These are phyloP conservation scores for Plectosphaerella plurivora DNA, from an alignment of 2,329 filamentous ascomycete species.

Conservation along the genomic window DNA sequence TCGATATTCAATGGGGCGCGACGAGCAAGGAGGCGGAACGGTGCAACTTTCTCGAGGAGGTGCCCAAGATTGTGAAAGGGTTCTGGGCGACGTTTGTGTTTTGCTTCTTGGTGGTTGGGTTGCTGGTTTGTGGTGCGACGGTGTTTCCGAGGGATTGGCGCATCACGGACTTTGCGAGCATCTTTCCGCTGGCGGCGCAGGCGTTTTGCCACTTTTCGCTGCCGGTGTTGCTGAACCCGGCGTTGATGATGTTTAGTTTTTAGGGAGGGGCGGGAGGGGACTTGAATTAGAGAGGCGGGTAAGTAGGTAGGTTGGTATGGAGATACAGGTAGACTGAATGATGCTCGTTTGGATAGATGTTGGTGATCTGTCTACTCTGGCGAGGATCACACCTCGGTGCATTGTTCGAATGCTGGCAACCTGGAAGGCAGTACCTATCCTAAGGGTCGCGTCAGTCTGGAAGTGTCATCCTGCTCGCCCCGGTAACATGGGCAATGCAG, in stretches of 20 bases:
- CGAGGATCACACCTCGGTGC: too few species aligned
- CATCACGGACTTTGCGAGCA: conserved; percentile 53
- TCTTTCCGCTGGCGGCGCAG: conserved; percentile 51
- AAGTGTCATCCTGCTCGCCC: too few species aligned
- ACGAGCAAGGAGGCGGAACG: conserved; percentile 54
- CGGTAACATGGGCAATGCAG: too few species aligned
- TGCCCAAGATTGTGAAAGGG: conserved; percentile 46
- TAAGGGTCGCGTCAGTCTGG: too few species aligned
- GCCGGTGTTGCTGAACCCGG: conserved; percentile 57
- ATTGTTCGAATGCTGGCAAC: too few species aligned
- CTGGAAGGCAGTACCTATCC: too few species aligned
- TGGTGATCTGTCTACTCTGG: too few species aligned
- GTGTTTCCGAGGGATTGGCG: conserved; percentile 47
- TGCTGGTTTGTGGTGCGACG: conserved; percentile 16
- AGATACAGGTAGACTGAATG: too few species aligned
- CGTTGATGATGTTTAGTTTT: conserved; percentile 60
- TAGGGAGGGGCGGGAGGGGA: conserved; percentile 20
- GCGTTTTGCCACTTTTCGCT: conserved; percentile 52
- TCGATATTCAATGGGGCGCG: conserved; percentile 44
- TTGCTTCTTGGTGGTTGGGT: not conserved
- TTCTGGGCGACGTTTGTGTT: conserved; percentile 43
- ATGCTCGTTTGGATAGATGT: too few species aligned
- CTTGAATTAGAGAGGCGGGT: not conserved
- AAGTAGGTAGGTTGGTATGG: too few species aligned
- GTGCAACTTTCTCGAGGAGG: conserved; percentile 51